Evolutionary conservation across 805 yeast species (phyloP).

Genomic region (Spathaspora girioi): DNA sequence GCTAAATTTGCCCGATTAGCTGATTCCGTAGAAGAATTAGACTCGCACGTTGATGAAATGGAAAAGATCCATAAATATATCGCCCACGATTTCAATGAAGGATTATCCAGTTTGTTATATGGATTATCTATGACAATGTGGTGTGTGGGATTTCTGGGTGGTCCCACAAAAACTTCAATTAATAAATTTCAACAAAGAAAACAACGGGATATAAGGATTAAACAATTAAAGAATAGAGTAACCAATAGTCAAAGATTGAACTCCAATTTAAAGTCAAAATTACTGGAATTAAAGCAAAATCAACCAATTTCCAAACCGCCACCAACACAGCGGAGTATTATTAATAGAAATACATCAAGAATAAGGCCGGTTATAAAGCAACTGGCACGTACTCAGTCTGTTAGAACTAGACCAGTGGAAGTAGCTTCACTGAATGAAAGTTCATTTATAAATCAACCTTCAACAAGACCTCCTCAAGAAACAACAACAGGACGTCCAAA

Average conservation of each 20-base stretch:
- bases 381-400: background rate
- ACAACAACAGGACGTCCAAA: constrained; percentile 24
- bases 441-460: constrained; percentile 26
- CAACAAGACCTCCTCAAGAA: background rate
- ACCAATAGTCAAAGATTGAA: background rate
- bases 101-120: constrained; percentile 70
- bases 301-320: background rate
- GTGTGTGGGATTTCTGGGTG: constrained; percentile 69
- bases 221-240: constrained; percentile 18
- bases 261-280: background rate
- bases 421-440: constrained; percentile 9
- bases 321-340: background rate
- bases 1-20: constrained; percentile 43
- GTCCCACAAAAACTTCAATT: constrained; percentile 33
- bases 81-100: constrained; percentile 63
- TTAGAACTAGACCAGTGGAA: background rate
- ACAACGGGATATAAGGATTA: constrained; percentile 19
- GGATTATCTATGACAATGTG: constrained; percentile 84
- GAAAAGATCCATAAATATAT: constrained; percentile 60
- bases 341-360: background rate
- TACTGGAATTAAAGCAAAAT: background rate
- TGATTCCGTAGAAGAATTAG: constrained; percentile 54
- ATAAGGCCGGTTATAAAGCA: background rate
- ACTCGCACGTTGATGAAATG: constrained; percentile 54
- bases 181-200: constrained; percentile 24